Base-by-base conservation (phyloP, 2,329 filamentous ascomycete species). In the Colletotrichum magnum region DNA sequence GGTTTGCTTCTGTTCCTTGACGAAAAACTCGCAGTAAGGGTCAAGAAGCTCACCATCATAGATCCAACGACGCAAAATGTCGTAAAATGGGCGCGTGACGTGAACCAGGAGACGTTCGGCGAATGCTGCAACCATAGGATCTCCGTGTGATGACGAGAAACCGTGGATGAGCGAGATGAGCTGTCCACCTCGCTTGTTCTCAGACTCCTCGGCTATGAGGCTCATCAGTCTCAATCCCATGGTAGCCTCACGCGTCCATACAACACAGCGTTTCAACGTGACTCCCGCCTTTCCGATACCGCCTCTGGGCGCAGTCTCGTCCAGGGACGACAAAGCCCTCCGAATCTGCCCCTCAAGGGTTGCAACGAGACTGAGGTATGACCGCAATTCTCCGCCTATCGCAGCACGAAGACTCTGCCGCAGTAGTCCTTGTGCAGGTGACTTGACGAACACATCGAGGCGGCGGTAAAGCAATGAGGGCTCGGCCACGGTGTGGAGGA, bases 1-100 rank as follows among this genome's bases (percentile, higher is more conserved):
- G 53, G 82, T 81, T 5, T 89, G 86, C 60, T 91, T 88, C 74
- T 95, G 94, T 78, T 98, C 94, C 21, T 90, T 90, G 21, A 99
- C 95, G 75, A 99, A 98, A 81, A 99, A 99, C 77, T 99, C 96
- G 64, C 90, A 87, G 76, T 95, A 98, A 0, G 97, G 96, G 79
- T 99, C 96, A n/a, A 94, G 94, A 15, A 99, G 87, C 83, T 99
- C 97, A 70, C 96, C 96, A 76, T 99, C 95, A 77, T 99, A 99
- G 58, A 99, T 97, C 96, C 96, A 99, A 75, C 94, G 93, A 63
- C 94, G 90, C 62, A 99, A 85, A 84, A 99, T 98, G 75, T 97
- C 94, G 79, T 99, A 99, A 78, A 99, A 99, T 0, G 97, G 97
- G 16, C 93, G 88, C 1, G 96, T 98, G 62, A 99, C 93, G 75